Percentiles rank a stretch among this genome's conserved stretches.
Evolutionary conservation across 1,139 yeast species (phyloP).

Genomic region (Hansenula sp.): DNA sequence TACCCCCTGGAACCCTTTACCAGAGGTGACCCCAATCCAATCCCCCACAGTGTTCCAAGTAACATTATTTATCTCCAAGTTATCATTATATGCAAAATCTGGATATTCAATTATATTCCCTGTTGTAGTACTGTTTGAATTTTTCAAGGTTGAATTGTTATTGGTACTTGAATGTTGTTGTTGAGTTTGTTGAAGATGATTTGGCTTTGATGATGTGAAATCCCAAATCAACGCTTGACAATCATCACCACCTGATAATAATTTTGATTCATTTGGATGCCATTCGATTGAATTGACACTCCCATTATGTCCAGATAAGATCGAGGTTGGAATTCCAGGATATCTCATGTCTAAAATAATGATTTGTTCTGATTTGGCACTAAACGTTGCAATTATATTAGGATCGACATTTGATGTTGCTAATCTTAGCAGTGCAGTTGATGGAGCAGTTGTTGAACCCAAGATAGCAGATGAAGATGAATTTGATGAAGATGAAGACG

Average conservation of each 20-base stretch:
- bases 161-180: neutral
- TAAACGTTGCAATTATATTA: conserved; percentile 80
- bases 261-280: conserved; percentile 72
- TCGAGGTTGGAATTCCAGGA: conserved; percentile 77
- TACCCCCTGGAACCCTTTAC: conserved; percentile 78
- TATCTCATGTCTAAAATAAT: conserved; percentile 79
- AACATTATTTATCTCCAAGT: conserved; percentile 68
- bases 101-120: conserved; percentile 34
- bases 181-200: conserved; percentile 1
- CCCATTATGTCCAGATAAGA: conserved; percentile 63
- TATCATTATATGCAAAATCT: conserved; percentile 53
- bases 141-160: neutral
- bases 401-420: conserved; percentile 77
- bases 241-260: conserved; percentile 84
- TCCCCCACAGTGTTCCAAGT: conserved; percentile 73
- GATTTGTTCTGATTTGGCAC: conserved; percentile 63
- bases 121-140: neutral
- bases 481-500: conserved; percentile 7
- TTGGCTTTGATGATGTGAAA: conserved; percentile 31
- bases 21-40: conserved; percentile 81
- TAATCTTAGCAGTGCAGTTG: conserved; percentile 67
- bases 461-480: conserved; percentile 5
- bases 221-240: conserved; percentile 91
- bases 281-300: conserved; percentile 73
- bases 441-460: conserved; percentile 20